Percentiles rank a stretch among this genome's conserved stretches.
Conservation (phyloP, 2,329 filamentous ascomycete genomes). For the Neofusicoccum umdonicola region DNA sequence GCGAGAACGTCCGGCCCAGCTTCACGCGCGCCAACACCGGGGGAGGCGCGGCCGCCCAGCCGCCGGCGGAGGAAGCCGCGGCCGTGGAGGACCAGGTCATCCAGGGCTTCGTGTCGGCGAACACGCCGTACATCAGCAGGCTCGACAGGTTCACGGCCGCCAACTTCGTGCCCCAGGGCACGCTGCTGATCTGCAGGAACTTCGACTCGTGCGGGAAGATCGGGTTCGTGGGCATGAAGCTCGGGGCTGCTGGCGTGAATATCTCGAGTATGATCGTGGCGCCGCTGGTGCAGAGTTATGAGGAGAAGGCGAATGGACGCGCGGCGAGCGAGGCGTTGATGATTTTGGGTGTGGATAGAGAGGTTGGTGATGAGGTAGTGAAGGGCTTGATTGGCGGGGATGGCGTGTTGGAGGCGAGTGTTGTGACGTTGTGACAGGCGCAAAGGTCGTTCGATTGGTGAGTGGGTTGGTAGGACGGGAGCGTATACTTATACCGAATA, state of each 20-base stretch:
- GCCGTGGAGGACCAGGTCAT: constrained; percentile 49
- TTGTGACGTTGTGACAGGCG: constrained; percentile 45
- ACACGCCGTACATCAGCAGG: constrained; percentile 66
- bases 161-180: constrained; percentile 71
- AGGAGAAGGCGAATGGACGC: not conserved
- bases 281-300: constrained; percentile 46
- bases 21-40: constrained; percentile 23
- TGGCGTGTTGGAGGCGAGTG: constrained; percentile 52
- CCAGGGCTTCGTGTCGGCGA: constrained; percentile 65
- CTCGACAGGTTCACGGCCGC: constrained; percentile 68
- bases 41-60: not conserved
- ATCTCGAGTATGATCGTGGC: constrained; percentile 78
- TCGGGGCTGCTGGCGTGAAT: constrained; percentile 71
- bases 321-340: constrained; percentile 64
- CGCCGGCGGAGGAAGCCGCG: not conserved
- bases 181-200: constrained; percentile 74
- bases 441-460: not conserved
- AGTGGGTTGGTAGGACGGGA: not conserved
- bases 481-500: too few species aligned
- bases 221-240: constrained; percentile 68
- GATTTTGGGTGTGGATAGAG: constrained; percentile 72
- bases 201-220: constrained; percentile 82
- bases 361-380: constrained; percentile 58
- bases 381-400: constrained; percentile 49
- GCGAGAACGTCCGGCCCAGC: not conserved